Evolutionary conservation across 805 yeast genomes (phyloP).

Genomic region (Suhomyces tanzawaensis): DNA sequence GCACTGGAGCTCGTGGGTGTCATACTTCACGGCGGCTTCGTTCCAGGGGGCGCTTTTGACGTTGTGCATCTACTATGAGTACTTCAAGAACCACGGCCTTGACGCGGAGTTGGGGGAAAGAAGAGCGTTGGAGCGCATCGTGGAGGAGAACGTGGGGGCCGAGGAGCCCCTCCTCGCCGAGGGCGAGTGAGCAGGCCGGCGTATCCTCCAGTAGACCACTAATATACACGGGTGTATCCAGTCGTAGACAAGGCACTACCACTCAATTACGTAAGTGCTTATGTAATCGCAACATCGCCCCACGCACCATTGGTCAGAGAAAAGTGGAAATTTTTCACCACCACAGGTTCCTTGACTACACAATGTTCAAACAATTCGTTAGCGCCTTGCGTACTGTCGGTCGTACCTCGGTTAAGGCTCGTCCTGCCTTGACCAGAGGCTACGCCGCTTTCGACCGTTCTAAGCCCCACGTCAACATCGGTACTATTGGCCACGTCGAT

Average conservation of each 20-base stretch:
- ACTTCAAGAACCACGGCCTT: slow-evolving; percentile 22
- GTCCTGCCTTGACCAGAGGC: slow-evolving; percentile 32
- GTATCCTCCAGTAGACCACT: too few relatives aligned
- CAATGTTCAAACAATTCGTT: slow-evolving; percentile 30
- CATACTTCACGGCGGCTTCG: slow-evolving; percentile 68
- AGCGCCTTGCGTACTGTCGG: slow-evolving; percentile 28
- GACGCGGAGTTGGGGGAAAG: slow-evolving; percentile 27
- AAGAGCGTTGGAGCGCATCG: slow-evolving; percentile 27
- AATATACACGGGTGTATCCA: too few relatives aligned
- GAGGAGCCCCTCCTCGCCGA: slow-evolving; percentile 3
- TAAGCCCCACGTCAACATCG: slow-evolving; percentile 95
- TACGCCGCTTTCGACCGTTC: slow-evolving; percentile 86
- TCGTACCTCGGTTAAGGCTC: slow-evolving; percentile 20
- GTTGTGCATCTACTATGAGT: slow-evolving; percentile 53
- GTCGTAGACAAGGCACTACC: too few relatives aligned
- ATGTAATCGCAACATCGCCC: too few relatives aligned
- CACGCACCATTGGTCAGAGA: slow-evolving; percentile 1
- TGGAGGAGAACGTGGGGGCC: slow-evolving; percentile 22
- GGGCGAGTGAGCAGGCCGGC: too few relatives aligned
- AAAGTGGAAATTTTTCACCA: slow-evolving; percentile 5
- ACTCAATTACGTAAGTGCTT: slow-evolving; percentile 3
- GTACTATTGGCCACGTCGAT: slow-evolving; percentile 98
- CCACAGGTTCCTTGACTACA: background rate
- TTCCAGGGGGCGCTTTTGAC: slow-evolving; percentile 60
- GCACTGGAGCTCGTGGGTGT: slow-evolving; percentile 84